A percentile compares a stretch with the other conserved stretches of the same genome.
phyloP scores from a whole-genome alignment of 495 filamentous ascomycete species.

The Chaetomium tenue region DNA sequence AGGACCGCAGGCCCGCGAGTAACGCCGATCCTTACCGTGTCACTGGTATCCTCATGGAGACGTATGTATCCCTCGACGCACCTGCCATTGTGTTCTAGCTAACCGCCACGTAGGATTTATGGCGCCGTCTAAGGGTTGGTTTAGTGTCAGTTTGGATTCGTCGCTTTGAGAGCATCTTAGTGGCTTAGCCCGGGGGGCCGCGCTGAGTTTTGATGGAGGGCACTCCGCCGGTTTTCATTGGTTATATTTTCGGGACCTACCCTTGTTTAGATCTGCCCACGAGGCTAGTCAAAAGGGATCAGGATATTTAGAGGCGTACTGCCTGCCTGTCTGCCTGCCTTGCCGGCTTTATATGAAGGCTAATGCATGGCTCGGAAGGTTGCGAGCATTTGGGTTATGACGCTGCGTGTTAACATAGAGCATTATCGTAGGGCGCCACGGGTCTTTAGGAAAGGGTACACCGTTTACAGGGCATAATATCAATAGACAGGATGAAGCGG shows the following conservation, averaged over 20 bases:
- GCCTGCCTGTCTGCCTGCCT: constrained; percentile 5
- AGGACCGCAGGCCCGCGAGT: constrained; percentile 91
- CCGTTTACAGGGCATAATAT: background rate
- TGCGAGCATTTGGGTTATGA: constrained; percentile 16
- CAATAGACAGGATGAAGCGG: constrained; percentile 12
- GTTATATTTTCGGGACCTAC: constrained; percentile 3
- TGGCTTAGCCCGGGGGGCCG: background rate
- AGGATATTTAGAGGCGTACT: constrained; percentile 14
- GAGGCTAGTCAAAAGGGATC: constrained; percentile 6
- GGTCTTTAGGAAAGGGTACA: constrained; percentile 3
- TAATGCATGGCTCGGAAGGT: constrained; percentile 4
- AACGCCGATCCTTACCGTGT: constrained; percentile 89
- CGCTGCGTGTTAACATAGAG: constrained; percentile 13
- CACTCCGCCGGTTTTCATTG: background rate
- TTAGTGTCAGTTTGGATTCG: constrained; percentile 8
- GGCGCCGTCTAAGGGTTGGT: constrained; percentile 6
- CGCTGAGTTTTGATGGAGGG: background rate
- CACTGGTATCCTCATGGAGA: constrained; percentile 41
- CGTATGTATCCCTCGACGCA: constrained; percentile 16
- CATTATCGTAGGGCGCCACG: constrained; percentile 12
- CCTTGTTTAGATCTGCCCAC: constrained; percentile 1
- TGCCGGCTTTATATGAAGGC: constrained; percentile 3
- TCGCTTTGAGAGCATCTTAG: constrained; percentile 5
- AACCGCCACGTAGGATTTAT: background rate
- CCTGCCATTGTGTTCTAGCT: constrained; percentile 6